phyloP scores from a whole-genome alignment of 306 rosid genomes.

The Ziziphus jujuba region DNA sequence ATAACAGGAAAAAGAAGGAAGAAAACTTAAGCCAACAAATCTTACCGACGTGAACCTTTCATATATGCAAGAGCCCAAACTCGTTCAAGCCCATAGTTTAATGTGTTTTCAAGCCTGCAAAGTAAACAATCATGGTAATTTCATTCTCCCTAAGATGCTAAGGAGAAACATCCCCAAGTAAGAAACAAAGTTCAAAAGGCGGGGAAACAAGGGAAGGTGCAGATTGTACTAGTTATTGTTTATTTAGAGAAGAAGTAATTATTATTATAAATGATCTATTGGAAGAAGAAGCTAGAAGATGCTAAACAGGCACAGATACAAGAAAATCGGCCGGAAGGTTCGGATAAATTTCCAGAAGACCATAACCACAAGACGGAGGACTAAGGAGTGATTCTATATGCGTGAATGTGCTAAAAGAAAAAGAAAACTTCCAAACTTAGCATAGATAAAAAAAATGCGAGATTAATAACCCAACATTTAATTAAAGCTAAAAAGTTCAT shows the following conservation, averaged over 20 bases:
- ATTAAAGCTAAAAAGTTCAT: not conserved
- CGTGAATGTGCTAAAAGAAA: not conserved
- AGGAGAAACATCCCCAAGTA: not conserved
- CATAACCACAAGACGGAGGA: not conserved
- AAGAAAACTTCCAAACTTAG: not conserved
- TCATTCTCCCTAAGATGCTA: not conserved
- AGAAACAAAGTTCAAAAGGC: not conserved
- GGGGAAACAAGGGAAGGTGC: not conserved
- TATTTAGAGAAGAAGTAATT: not conserved
- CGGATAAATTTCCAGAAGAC: not conserved
- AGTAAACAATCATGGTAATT: not conserved
- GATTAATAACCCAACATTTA: not conserved
- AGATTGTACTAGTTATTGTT: not conserved
- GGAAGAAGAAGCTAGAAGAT: not conserved
- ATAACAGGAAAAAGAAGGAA: not conserved
- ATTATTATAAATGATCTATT: not conserved
- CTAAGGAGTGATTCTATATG: not conserved
- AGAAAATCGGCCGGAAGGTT: not conserved
- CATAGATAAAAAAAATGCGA: not conserved
- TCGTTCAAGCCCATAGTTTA: conserved; percentile 98
- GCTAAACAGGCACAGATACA: not conserved
- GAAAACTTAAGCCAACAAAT: not conserved
- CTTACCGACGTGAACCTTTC: conserved; percentile 94
- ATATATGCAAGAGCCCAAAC: conserved; percentile 98
- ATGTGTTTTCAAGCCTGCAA: conserved; percentile 95